Conservation (phyloP, 2,329 filamentous ascomycete genomes). For the Colletotrichum eleusines region DNA sequence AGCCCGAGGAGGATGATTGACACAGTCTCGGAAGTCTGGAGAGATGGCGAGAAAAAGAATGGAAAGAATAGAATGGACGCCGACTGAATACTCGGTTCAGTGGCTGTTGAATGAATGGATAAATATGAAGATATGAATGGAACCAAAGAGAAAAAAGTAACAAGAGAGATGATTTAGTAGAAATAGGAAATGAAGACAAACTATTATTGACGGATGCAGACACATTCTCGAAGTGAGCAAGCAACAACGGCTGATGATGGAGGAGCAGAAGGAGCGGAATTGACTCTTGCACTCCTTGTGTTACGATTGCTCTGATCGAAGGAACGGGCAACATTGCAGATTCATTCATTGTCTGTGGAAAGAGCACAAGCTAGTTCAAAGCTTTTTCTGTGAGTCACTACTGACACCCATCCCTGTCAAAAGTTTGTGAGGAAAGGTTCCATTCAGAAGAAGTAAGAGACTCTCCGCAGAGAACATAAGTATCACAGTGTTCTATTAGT, state of each 20-base stretch:
- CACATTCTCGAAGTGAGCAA: too few species aligned
- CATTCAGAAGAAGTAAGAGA: neutral
- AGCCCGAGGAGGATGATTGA: neutral
- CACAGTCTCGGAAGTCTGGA: neutral
- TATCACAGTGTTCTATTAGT: too few species aligned
- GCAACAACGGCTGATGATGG: neutral
- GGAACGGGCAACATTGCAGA: neutral
- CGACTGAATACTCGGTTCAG: fast-evolving
- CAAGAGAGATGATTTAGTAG: neutral
- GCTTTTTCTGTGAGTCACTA: neutral
- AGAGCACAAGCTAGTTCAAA: neutral
- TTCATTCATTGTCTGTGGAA: too few species aligned
- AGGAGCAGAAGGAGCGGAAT: neutral
- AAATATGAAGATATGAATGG: neutral
- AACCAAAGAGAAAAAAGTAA: neutral
- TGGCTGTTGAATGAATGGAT: neutral
- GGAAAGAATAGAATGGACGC: neutral
- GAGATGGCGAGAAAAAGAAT: neutral
- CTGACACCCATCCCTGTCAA: neutral
- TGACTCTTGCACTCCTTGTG: neutral
- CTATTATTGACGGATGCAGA: too few species aligned
- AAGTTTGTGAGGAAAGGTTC: neutral
- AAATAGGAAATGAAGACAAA: neutral
- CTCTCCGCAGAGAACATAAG: too few species aligned
- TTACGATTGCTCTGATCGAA: neutral